Evolutionary conservation across 257 asterid species (phyloP), one percentile per base, ranked within the genome.

Genomic region (Leonotis leonurus): DNA sequence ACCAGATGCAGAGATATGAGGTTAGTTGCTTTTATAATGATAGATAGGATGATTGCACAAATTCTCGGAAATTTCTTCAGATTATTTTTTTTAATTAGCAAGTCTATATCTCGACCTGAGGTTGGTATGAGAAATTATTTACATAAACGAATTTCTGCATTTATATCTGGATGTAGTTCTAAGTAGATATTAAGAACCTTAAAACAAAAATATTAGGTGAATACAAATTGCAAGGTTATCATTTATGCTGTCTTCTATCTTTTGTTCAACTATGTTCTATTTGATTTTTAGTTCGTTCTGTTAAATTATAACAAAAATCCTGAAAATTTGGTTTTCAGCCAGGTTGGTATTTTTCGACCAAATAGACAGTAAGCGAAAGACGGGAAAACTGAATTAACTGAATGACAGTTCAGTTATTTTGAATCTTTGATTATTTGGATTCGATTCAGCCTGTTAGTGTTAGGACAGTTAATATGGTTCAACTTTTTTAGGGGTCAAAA

Each of bases 1-100:
- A 93, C 72, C 56, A 80, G 77, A 78, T 89, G n/a, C 99, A 93
- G 82, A 78, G 99, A 93, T 93, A 93, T 6, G 99, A 92, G 97
- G 99, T 92, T 27, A 75, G 89, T 80, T 57, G 20, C 41, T 52
- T 52, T 55, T 58, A 10, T 60, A 55, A 44, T 40, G 8, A 18
- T 11, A 36, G 35, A 25, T 53, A 6, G 41, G 35, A 54, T 13
- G 45, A 40, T 53, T 45, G 20, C 39, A 11, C 29, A n/a, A 37
- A 21, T 13, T 20, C 11, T 53, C 3, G 20, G 45, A 12, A 5
- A 45, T 55, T 65, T 74, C 39, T 58, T 41, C 0, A 22, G 26
- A 20, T 62, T n/a, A 26, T 12, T 44, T 17, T 20, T 27, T 24
- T 40, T 50, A 2, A 33, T 13, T 24, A 10, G 35, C 22, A 37